Evolutionary conservation across 2,329 filamentous ascomycete species (phyloP).

Genomic region (Ceratocystis albifundus): DNA sequence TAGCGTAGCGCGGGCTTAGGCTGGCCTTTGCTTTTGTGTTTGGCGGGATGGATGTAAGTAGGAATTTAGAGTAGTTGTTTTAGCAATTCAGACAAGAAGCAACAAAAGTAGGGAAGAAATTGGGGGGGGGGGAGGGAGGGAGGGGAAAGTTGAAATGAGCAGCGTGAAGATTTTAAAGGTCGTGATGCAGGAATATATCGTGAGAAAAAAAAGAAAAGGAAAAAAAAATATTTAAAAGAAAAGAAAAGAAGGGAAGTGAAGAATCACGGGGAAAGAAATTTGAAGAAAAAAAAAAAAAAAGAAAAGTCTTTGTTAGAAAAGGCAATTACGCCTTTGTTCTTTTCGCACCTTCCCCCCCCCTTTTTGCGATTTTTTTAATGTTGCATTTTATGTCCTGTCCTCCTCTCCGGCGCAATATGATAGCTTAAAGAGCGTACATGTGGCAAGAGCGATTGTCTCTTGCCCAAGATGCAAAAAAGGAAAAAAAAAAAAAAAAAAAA

Average conservation of each 20-base stretch:
- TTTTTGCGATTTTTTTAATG: neutral
- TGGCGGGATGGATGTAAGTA: slow-evolving; percentile 1
- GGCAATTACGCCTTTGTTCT: slow-evolving; percentile 3
- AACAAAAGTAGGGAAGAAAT: neutral
- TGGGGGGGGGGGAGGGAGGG: too few species aligned
- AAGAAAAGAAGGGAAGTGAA: neutral
- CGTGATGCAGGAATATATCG: neutral
- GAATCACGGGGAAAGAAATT: neutral
- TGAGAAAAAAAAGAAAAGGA: slow-evolving; percentile 1
- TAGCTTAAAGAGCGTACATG: slow-evolving; percentile 8
- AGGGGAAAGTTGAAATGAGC: neutral
- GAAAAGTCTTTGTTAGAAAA: neutral
- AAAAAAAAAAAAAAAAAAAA: too few species aligned
- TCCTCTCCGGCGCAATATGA: neutral
- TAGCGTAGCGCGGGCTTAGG: neutral
- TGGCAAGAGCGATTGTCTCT: neutral
- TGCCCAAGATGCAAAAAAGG: neutral
- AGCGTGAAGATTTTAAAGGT: neutral
- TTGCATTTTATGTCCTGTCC: neutral
- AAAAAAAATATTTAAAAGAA: neutral
- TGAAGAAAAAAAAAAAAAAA: neutral
- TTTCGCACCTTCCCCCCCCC: neutral
- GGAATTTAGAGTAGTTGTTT: neutral
- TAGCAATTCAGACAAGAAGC: neutral
- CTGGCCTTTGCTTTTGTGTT: neutral